Conservation (phyloP, 2,329 filamentous ascomycete genomes). For the Arthroderma sp. region DNA sequence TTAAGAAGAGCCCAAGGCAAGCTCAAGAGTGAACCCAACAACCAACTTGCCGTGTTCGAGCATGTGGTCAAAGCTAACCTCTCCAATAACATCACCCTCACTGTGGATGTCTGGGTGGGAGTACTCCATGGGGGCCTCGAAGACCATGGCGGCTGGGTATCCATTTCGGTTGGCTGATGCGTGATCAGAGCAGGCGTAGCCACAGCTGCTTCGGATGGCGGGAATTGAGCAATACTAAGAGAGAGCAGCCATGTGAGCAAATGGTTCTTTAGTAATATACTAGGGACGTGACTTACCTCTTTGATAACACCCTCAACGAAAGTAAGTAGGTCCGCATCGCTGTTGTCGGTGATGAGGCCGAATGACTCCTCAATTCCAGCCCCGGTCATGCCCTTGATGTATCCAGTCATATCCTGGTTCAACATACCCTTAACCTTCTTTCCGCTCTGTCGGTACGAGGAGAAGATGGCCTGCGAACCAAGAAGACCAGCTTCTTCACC, state of each 20-base stretch:
- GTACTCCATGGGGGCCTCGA: conserved; percentile 48
- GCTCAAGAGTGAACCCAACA: conserved; percentile 68
- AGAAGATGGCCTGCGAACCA: conserved; percentile 81
- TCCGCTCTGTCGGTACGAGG: conserved; percentile 57
- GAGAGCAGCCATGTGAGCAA: not conserved
- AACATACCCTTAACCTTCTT: conserved; percentile 88
- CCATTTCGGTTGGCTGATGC: conserved; percentile 54
- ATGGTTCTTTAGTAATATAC: not conserved
- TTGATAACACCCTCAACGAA: conserved; percentile 87
- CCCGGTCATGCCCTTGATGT: conserved; percentile 66
- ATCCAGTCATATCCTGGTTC: conserved; percentile 98
- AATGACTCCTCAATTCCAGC: conserved; percentile 73
- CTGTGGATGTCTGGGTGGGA: conserved; percentile 61
- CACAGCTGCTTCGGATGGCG: conserved; percentile 76
- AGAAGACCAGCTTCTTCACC: conserved; percentile 80
- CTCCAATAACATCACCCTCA: conserved; percentile 57
- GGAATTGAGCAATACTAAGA: conserved; percentile 71
- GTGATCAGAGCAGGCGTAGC: conserved; percentile 65
- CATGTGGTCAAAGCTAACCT: conserved; percentile 78
- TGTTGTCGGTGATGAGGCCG: conserved; percentile 85
- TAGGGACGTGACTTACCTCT: conserved; percentile 31
- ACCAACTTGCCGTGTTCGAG: conserved; percentile 78
- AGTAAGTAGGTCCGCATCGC: conserved; percentile 65
- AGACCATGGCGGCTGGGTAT: conserved; percentile 53
- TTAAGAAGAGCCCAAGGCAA: conserved; percentile 43